Conservation (phyloP, 2,329 filamentous ascomycete genomes). For the Fusarium oxysporum region DNA sequence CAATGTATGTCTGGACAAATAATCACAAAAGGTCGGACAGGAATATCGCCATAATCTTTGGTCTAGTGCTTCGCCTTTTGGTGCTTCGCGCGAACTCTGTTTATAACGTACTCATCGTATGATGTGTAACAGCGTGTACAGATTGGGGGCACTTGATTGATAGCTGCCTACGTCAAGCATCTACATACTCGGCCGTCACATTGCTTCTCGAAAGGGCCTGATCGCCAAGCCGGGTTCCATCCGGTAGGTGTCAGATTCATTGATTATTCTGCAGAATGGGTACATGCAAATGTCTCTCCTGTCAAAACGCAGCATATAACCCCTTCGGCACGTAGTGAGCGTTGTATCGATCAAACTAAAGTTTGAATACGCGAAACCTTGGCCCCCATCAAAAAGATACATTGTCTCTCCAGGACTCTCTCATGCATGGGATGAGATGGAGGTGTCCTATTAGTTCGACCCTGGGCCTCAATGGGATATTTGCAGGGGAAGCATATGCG, state of each 20-base stretch:
- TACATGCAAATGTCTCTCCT: not conserved
- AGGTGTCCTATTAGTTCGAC: not conserved
- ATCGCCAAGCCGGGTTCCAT: not conserved
- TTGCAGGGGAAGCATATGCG: not conserved
- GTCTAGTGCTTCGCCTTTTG: not conserved
- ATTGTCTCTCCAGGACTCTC: not conserved
- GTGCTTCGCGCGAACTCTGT: not conserved
- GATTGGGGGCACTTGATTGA: not conserved
- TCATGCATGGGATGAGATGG: not conserved
- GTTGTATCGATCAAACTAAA: not conserved
- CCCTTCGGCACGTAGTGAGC: not conserved
- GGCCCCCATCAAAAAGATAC: not conserved
- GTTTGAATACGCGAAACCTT: not conserved
- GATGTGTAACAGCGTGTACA: not conserved
- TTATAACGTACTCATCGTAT: slow-evolving; percentile 1
- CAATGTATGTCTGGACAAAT: not conserved
- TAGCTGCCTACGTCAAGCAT: not conserved
- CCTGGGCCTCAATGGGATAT: not conserved
- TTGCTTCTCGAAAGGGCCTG: not conserved
- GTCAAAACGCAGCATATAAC: not conserved
- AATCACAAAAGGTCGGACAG: not conserved
- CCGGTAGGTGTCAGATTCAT: not conserved
- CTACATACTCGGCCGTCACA: not conserved
- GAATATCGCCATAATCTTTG: not conserved
- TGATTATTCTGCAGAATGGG: not conserved